Evolutionary conservation across 257 asterid species (phyloP).

Genomic region (Osmanthus fragrans): DNA sequence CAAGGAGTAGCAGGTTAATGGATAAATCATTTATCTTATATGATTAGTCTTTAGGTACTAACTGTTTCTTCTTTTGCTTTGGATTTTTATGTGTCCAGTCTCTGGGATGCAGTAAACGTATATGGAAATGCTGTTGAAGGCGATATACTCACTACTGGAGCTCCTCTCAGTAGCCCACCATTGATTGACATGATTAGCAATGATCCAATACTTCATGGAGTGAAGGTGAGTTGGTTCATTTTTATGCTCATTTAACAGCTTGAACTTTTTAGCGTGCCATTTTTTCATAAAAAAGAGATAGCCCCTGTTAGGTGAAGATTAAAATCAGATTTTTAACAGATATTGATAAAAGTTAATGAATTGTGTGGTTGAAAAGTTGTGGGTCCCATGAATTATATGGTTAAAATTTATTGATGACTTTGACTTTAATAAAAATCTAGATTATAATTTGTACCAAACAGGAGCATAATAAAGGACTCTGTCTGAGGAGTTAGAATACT

Average conservation of each 20-base stretch:
- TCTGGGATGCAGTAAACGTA: conserved; percentile 81
- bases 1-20: conserved; percentile 93
- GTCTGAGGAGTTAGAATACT: conserved; percentile 6
- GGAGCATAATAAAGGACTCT: background rate
- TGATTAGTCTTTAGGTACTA: conserved; percentile 15
- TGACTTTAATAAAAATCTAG: too few relatives aligned
- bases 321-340: too few relatives aligned
- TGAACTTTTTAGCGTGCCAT: background rate
- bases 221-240: conserved; percentile 53
- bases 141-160: conserved; percentile 71
- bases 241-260: conserved; percentile 7
- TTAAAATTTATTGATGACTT: too few relatives aligned
- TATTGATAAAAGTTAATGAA: too few relatives aligned
- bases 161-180: conserved; percentile 89
- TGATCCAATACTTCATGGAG: conserved; percentile 87
- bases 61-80: conserved; percentile 16
- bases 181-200: conserved; percentile 90
- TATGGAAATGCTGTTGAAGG: conserved; percentile 71
- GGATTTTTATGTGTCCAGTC: conserved; percentile 48
- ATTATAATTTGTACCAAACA: too few relatives aligned
- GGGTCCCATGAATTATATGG: too few relatives aligned
- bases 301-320: too few relatives aligned
- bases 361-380: too few relatives aligned
- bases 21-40: conserved; percentile 13
- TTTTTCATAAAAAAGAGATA: background rate